phyloP scores from a whole-genome alignment of 2,329 filamentous ascomycete genomes.

The Rugonectria rugulosa region DNA sequence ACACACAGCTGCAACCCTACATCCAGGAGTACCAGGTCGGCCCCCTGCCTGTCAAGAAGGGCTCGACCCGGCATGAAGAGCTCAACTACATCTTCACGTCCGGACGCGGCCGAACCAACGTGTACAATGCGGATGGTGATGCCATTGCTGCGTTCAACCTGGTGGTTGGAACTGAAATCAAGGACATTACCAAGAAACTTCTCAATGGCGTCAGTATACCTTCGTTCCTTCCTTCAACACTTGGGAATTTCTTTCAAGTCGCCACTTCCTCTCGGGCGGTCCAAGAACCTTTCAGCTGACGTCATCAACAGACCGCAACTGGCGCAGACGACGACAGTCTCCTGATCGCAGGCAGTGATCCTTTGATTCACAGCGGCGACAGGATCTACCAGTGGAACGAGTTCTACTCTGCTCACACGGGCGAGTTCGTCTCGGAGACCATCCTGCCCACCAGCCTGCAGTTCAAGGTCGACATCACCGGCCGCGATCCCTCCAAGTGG shows the following conservation, averaged over 20 bases:
- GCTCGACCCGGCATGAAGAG: not conserved
- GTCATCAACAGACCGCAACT: conserved; percentile 14
- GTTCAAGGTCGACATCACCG: conserved; percentile 14
- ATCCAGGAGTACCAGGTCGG: conserved; percentile 13
- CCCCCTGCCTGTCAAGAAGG: conserved; percentile 4
- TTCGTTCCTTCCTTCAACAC: accelerated
- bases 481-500: conserved; percentile 13
- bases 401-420: conserved; percentile 9
- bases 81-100: conserved; percentile 11
- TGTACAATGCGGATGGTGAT: conserved; percentile 10
- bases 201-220: conserved; percentile 22
- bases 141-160: conserved; percentile 26
- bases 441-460: conserved; percentile 17
- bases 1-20: conserved; percentile 8
- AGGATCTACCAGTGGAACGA: conserved; percentile 9
- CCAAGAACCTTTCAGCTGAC: not conserved
- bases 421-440: conserved; percentile 10
- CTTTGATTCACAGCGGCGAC: conserved; percentile 30
- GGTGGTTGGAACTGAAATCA: conserved; percentile 6
- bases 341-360: conserved; percentile 29
- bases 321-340: conserved; percentile 16
- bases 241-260: no score
- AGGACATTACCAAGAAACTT: conserved; percentile 24
- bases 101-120: conserved; percentile 2
- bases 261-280: no score